Percentiles rank a stretch among this genome's conserved stretches.
phyloP scores from a whole-genome alignment of 2,329 filamentous ascomycete species.

The Zelopaecilomyces penicillatus region DNA sequence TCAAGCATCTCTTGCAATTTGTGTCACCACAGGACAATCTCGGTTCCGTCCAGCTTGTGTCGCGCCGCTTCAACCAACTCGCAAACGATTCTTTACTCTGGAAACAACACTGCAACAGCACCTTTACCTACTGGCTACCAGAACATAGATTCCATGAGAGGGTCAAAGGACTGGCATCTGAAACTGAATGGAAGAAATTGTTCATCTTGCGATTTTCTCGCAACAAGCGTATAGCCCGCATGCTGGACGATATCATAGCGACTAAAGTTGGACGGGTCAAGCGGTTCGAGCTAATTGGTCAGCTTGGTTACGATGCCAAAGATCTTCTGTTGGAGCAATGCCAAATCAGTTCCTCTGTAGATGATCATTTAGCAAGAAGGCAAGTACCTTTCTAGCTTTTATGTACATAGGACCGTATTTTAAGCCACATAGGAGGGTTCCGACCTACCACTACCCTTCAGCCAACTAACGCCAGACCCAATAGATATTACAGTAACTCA shows the following conservation, averaged over 20 bases:
- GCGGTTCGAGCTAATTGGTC: conserved; percentile 62
- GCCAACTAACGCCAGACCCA: conserved; percentile 3
- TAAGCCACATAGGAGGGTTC: neutral
- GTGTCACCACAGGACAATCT: conserved; percentile 48
- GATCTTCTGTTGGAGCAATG: conserved; percentile 68
- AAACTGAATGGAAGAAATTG: conserved; percentile 66
- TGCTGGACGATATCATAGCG: conserved; percentile 62
- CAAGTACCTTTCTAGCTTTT: conserved; percentile 16
- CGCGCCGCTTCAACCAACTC: conserved; percentile 55
- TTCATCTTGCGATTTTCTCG: conserved; percentile 49
- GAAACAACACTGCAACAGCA: conserved; percentile 61
- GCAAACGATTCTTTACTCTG: conserved; percentile 69
- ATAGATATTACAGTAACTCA: conserved; percentile 65
- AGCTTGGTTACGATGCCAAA: conserved; percentile 78
- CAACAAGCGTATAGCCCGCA: conserved; percentile 41
- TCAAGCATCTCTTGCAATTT: conserved; percentile 67
- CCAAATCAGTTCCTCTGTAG: conserved; percentile 45
- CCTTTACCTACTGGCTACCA: conserved; percentile 69
- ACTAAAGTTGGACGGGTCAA: conserved; percentile 61
- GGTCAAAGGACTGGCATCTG: conserved; percentile 40
- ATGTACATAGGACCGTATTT: too few species aligned
- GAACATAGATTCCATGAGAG: conserved; percentile 53
- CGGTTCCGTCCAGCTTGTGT: conserved; percentile 42
- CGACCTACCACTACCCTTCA: neutral
- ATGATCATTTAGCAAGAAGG: conserved; percentile 72